Percentiles rank a stretch among this genome's conserved stretches.
Conservation (phyloP, 495 filamentous ascomycete species). For the Lasiosphaeris hirsuta region DNA sequence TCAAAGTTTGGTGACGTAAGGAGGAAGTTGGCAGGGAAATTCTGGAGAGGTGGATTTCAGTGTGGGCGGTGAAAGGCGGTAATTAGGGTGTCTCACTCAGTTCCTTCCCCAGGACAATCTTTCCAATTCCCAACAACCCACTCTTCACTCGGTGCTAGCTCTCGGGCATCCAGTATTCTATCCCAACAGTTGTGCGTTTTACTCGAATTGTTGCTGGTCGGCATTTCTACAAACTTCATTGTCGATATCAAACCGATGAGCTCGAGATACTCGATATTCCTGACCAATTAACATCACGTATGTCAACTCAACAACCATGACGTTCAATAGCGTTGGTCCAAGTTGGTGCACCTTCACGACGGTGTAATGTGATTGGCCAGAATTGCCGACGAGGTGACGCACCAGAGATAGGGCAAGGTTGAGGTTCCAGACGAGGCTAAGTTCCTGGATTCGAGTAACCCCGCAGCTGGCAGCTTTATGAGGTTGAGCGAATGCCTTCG, state of each 20-base stretch:
- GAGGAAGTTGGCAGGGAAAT: neutral
- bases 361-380: constrained; percentile 7
- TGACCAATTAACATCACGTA: too few species aligned
- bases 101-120: neutral
- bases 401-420: neutral
- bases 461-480: neutral
- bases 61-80: neutral
- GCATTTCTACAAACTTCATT: too few species aligned
- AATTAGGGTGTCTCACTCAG: neutral
- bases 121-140: too few species aligned
- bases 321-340: too few species aligned
- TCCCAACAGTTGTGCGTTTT: too few species aligned
- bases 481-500: too few species aligned
- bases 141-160: too few species aligned
- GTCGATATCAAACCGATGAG: too few species aligned
- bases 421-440: neutral
- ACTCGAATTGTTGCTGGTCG: too few species aligned
- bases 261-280: too few species aligned
- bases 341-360: neutral
- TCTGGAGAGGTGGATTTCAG: neutral
- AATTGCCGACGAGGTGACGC: constrained; percentile 10
- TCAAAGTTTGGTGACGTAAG: neutral
- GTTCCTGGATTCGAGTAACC: neutral
- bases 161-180: too few species aligned
- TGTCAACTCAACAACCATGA: too few species aligned